A percentile compares a stretch with the other conserved stretches of the same genome.
Evolutionary conservation across 2,329 filamentous ascomycete genomes (phyloP).

Genomic region (Pseudovirgaria hyperparasitica): DNA sequence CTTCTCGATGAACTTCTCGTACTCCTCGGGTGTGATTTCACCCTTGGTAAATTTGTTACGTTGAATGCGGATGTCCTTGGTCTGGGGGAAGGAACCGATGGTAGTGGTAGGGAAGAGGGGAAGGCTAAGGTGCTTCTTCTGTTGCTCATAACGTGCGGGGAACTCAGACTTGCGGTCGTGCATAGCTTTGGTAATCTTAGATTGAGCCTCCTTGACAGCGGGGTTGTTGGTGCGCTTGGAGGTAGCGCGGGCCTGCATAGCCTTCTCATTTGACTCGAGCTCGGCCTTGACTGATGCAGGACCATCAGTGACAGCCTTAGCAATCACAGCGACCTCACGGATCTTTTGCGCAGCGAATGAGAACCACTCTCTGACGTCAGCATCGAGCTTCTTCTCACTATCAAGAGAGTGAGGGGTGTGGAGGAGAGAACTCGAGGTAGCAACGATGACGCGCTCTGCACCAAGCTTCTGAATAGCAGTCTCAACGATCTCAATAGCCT

Average conservation of each 20-base stretch:
- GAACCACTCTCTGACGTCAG: slow-evolving; percentile 96
- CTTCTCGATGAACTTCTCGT: slow-evolving; percentile 98
- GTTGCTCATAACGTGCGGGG: slow-evolving; percentile 68
- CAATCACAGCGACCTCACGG: slow-evolving; percentile 77
- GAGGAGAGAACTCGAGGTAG: slow-evolving; percentile 93
- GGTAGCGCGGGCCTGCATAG: slow-evolving; percentile 76
- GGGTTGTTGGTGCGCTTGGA: slow-evolving; percentile 96
- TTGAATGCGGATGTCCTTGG: slow-evolving; percentile 92
- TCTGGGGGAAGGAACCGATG: slow-evolving; percentile 99
- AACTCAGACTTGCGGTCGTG: slow-evolving; percentile 92
- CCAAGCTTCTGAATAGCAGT: slow-evolving; percentile 86
- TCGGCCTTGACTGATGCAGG: slow-evolving; percentile 73
- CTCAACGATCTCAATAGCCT: slow-evolving; percentile 83
- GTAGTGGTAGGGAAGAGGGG: slow-evolving; percentile 98
- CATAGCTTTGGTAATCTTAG: slow-evolving; percentile 68
- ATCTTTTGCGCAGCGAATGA: slow-evolving; percentile 95
- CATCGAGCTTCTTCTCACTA: slow-evolving; percentile 95
- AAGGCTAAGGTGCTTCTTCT: slow-evolving; percentile 86
- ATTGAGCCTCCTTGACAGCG: slow-evolving; percentile 91
- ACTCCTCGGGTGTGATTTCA: slow-evolving; percentile 82
- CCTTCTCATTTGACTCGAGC: slow-evolving; percentile 95
- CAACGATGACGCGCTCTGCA: slow-evolving; percentile 93
- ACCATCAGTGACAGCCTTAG: slow-evolving; percentile 92
- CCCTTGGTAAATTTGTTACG: slow-evolving; percentile 99
- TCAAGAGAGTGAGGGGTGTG: slow-evolving; percentile 97